phyloP scores from a whole-genome alignment of 306 rosid genomes.

The Pyrus betulifolia region DNA sequence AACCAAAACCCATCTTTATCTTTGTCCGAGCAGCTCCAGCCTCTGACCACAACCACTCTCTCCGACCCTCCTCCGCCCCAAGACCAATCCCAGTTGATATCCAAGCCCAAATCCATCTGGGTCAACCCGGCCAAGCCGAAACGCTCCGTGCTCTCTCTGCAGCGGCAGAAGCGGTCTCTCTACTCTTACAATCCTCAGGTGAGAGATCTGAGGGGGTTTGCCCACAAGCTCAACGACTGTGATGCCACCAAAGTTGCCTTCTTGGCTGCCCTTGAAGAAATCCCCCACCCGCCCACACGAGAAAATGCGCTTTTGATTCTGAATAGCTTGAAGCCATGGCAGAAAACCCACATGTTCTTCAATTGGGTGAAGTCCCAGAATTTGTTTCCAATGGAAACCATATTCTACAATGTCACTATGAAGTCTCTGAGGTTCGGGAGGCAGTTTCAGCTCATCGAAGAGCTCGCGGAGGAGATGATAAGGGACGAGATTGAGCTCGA shows the following conservation, averaged over 20 bases:
- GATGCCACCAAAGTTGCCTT: slow-evolving; percentile 46
- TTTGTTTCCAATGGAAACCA: slow-evolving; percentile 72
- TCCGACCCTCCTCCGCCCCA: slow-evolving; percentile 17
- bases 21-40: slow-evolving; percentile 74
- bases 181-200: slow-evolving; percentile 52
- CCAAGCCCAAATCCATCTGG: slow-evolving; percentile 84
- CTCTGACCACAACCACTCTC: slow-evolving; percentile 50
- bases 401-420: slow-evolving; percentile 93
- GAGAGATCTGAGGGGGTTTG: slow-evolving; percentile 47
- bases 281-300: slow-evolving; percentile 54
- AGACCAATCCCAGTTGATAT: slow-evolving; percentile 30
- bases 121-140: slow-evolving; percentile 76
- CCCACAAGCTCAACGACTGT: slow-evolving; percentile 49
- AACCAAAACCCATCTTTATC: slow-evolving; percentile 36
- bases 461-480: slow-evolving; percentile 84
- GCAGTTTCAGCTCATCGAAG: slow-evolving; percentile 74
- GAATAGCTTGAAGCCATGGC: slow-evolving; percentile 86
- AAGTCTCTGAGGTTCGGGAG: slow-evolving; percentile 86
- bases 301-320: slow-evolving; percentile 75
- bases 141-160: slow-evolving; percentile 56
- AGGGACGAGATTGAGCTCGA: slow-evolving; percentile 48
- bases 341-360: slow-evolving; percentile 54
- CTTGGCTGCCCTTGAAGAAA: slow-evolving; percentile 41
- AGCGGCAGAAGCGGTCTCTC: slow-evolving; percentile 59
- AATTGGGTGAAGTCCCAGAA: slow-evolving; percentile 69